Conservation (phyloP, 176 grass and related monocot genomes). For the Bonia amplexicaulis region DNA sequence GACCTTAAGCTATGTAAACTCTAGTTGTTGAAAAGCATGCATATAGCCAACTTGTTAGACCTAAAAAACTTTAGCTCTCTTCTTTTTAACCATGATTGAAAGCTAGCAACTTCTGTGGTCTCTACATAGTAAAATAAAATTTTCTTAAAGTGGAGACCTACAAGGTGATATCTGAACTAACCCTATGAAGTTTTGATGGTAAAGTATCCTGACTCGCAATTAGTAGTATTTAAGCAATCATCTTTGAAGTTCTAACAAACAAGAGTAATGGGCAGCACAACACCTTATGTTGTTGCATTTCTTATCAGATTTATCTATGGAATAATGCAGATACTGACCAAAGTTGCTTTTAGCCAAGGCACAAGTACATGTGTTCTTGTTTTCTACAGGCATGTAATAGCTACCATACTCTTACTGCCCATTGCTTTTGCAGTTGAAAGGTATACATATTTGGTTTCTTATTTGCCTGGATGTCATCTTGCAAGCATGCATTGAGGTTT, state of each 20-base stretch:
- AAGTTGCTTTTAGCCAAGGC: slow-evolving; percentile 30
- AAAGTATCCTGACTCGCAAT: neutral
- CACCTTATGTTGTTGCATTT: slow-evolving; percentile 21
- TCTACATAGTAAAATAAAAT: neutral
- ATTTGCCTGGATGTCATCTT: neutral
- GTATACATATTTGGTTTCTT: slow-evolving; percentile 11
- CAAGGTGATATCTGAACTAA: neutral
- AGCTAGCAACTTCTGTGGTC: neutral
- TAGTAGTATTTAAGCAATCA: slow-evolving; percentile 15
- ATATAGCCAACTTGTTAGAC: neutral
- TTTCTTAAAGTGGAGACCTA: slow-evolving; percentile 4
- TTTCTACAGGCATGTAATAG: slow-evolving; percentile 39
- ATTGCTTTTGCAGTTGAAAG: slow-evolving; percentile 32
- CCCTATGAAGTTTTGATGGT: neutral
- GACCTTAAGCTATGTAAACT: neutral
- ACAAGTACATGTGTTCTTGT: slow-evolving; percentile 38
- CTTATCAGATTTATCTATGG: slow-evolving; percentile 22
- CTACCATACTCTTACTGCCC: slow-evolving; percentile 10
- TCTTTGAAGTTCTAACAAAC: slow-evolving; percentile 1
- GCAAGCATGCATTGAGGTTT: neutral
- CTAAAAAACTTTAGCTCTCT: neutral
- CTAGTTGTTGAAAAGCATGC: neutral
- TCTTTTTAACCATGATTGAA: neutral
- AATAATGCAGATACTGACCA: slow-evolving; percentile 22
- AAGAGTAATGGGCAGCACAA: neutral